Conservation (phyloP, 2,329 filamentous ascomycete species). For the Hypoxylon sp. region DNA sequence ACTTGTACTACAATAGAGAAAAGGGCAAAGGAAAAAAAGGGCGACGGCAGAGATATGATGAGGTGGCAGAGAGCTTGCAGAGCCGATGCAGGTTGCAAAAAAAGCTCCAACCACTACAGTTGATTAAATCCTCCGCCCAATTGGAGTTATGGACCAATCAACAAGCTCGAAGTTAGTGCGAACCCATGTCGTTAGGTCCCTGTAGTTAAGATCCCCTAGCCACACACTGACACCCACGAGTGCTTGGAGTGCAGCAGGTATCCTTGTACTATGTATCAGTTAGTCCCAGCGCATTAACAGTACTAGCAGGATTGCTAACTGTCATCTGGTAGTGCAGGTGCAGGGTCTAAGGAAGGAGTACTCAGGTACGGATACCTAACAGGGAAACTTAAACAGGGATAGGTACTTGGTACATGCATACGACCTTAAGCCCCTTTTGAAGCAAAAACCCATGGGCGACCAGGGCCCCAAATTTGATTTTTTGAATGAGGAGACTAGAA, state of each 20-base stretch:
- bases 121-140: slow-evolving; percentile 44
- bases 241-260: slow-evolving; percentile 30
- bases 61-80: slow-evolving; percentile 37
- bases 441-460: slow-evolving; percentile 29
- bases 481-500: slow-evolving; percentile 44
- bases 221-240: slow-evolving; percentile 40
- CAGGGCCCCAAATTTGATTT: slow-evolving; percentile 43
- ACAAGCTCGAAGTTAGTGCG: slow-evolving; percentile 27
- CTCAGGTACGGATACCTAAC: slow-evolving; percentile 24
- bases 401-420: slow-evolving; percentile 8
- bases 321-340: slow-evolving; percentile 18
- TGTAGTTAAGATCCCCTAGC: slow-evolving; percentile 37
- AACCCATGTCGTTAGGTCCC: slow-evolving; percentile 36
- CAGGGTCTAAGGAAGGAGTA: slow-evolving; percentile 21
- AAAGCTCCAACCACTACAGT: slow-evolving; percentile 37
- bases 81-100: slow-evolving; percentile 27
- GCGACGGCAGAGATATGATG: slow-evolving; percentile 28
- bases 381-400: neutral
- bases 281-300: slow-evolving; percentile 28
- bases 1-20: neutral
- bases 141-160: slow-evolving; percentile 38
- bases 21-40: slow-evolving; percentile 8
- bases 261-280: slow-evolving; percentile 32
- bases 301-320: slow-evolving; percentile 4
- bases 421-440: slow-evolving; percentile 44